Base-by-base conservation (phyloP, 176 grass and related monocot species). In the Puya raimondii region DNA sequence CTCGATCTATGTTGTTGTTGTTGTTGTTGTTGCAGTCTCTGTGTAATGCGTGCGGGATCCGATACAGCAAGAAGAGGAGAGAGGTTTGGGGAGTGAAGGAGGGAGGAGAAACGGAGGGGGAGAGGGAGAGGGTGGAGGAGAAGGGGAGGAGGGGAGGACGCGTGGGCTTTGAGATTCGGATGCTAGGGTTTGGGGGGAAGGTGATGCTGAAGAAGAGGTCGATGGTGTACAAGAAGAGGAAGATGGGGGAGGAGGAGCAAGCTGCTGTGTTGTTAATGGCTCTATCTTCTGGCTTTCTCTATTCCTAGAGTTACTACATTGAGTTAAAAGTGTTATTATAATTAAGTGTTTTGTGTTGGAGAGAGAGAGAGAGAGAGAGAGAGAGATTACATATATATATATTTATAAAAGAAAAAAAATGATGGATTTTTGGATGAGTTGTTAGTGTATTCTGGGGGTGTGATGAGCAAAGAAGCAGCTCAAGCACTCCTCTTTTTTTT, bases 1-100 rank as follows among this genome's bases (percentile, higher is more conserved):
- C n/a, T 64, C 11, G 14, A 9, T 64, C 71, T 15, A n/a, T n/a
- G 16, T n/a, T 6, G 8, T 10, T 48, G n/a, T 9, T 47, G 2
- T 47, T 13, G 71, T 78, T 63, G 14, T 0, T 16, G 9, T 18
- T 20, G 12, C 72, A 99, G 94, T 78, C 89, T 0, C 83, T 99
- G 10, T 99, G 94, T 82, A 99, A 99, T 3, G 94, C 94, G 1
- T 99, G 94, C 11, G 94, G 94, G 26, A 99, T 99, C 72, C 83
- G 87, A 56, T 99, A 93, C 77, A 67, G 94, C 77, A 99, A 99
- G 82, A 93, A 91, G 68, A 84, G 87, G 74, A 85, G 87, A 64
- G 84, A 82, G 42, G 78, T 80, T 29, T 79, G 81, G 17, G 91
- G 80, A 10, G 63, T 85, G 0, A 80, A 91, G 71, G 84, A 64